A percentile compares a stretch with the other conserved stretches of the same genome.
phyloP scores from a whole-genome alignment of 192 early-diverging fungal genomes.

The Globomyces pollinis-pini region DNA sequence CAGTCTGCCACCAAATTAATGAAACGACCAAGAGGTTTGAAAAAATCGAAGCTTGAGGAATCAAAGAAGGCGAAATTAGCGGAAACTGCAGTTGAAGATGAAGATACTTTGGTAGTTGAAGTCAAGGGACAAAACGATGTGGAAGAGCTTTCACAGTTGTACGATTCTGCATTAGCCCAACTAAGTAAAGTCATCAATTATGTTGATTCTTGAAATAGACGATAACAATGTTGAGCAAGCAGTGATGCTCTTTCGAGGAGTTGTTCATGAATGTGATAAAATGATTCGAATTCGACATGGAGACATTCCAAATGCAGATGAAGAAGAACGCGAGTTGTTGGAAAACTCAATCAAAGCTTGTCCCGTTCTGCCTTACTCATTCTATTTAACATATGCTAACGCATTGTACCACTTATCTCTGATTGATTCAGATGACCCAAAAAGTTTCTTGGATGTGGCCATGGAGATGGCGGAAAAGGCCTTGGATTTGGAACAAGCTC shows the following conservation, averaged over 20 bases:
- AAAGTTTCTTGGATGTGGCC: conserved; percentile 16
- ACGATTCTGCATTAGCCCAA: background rate
- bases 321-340: background rate
- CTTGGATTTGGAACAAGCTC: no score
- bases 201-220: background rate
- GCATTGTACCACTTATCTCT: conserved; percentile 21
- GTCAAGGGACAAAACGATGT: conserved; percentile 4
- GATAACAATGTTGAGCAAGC: conserved; percentile 25
- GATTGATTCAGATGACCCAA: conserved; percentile 12
- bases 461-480: conserved; percentile 14
- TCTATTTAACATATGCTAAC: conserved; percentile 25
- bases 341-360: background rate
- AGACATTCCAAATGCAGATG: conserved; percentile 6
- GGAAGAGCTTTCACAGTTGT: conserved; percentile 9
- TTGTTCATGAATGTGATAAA: conserved; percentile 27
- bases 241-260: conserved; percentile 19
- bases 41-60: conserved; percentile 7
- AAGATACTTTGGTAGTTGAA: background rate
- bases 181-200: background rate
- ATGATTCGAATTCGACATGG: conserved; percentile 12
- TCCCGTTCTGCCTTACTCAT: conserved; percentile 13
- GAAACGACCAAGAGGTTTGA: conserved; percentile 3
- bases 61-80: conserved; percentile 1
- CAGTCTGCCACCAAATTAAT: background rate
- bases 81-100: background rate